These are phyloP conservation scores for Przewalskia tangutica DNA, from an alignment of 257 asterid genomes.

Conservation along the genomic window DNA sequence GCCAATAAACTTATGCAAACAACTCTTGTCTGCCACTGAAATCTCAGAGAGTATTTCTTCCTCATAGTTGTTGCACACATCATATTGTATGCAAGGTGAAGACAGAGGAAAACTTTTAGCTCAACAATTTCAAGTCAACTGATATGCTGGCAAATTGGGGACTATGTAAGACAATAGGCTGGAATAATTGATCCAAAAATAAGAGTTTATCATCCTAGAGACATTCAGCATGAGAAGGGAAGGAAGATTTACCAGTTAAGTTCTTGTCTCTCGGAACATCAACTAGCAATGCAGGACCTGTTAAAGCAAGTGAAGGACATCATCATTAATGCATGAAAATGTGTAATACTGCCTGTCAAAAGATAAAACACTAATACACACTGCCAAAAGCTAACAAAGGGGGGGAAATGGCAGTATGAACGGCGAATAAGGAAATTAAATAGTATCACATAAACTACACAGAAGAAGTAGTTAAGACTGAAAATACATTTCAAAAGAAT, in stretches of 20 bases:
- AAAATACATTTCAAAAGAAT: background rate
- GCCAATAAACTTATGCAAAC: background rate
- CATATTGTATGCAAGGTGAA: background rate
- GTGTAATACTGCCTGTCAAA: background rate
- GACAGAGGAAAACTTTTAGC: background rate
- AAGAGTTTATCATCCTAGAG: background rate
- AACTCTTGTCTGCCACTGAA: background rate
- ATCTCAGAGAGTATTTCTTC: background rate
- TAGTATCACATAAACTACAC: background rate
- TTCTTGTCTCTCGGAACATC: constrained; percentile 91
- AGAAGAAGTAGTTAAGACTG: background rate
- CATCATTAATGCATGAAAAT: background rate
- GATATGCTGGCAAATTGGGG: background rate
- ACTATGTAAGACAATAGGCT: background rate
- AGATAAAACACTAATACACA: background rate
- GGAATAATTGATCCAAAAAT: background rate
- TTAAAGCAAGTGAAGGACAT: constrained; percentile 9
- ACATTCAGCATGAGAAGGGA: background rate
- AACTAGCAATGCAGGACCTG: constrained; percentile 80
- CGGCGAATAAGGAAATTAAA: background rate
- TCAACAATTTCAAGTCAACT: background rate
- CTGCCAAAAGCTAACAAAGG: background rate
- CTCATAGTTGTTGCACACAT: background rate
- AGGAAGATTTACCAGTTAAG: constrained; percentile 53
- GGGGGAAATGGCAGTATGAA: background rate